Evolutionary conservation across 345 rosid species (phyloP), one percentile per base, ranked within the genome.

Genomic region (Linum trigynum): DNA sequence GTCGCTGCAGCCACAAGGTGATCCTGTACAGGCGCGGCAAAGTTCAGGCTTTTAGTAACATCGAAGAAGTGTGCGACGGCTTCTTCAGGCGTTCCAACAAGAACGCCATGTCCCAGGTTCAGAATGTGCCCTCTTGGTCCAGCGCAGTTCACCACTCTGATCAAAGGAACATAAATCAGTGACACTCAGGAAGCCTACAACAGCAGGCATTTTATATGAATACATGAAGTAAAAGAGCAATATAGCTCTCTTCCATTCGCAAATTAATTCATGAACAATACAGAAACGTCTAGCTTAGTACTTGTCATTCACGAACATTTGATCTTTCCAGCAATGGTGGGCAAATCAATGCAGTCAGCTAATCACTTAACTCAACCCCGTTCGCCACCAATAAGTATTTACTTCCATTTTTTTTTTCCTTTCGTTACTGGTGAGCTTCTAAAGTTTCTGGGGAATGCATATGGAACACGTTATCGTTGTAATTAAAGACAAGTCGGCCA

Each of bases 31-130:
- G 77, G 50, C n/a, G 76, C 59, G 65, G 82, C 71, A 69, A 81
- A 84, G 40, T 81, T 77, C 78, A 90, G 66, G 84, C 85, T 80
- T 80, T 85, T 83, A 2, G 85, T 74, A 16, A 90, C 90, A 14
- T 86, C 90, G 73, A 92, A 92, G 79, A 92, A 92, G 82, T 90
- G 97, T 62, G 85, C 84, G 55, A 92, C 97, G 37, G 96, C 97
- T 78, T 84, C 97, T 80, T 90, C 97, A 38, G 94, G 96, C 9
- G 97, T 88, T 72, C 96, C 96, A 43, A 92, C 97, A 39, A 90
- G 88, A 70, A 90, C 96, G 36, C 96, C 96, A 41, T 89, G 96
- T 56, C 95, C 96, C 65, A 90, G 82, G 72, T 90, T 90, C 70
- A 90, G 97, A 40, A 90, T 84, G 78, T 90, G 98, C 39, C 97